phyloP scores from a whole-genome alignment of 177 flowering plant species.

The Telopea speciosissima region DNA sequence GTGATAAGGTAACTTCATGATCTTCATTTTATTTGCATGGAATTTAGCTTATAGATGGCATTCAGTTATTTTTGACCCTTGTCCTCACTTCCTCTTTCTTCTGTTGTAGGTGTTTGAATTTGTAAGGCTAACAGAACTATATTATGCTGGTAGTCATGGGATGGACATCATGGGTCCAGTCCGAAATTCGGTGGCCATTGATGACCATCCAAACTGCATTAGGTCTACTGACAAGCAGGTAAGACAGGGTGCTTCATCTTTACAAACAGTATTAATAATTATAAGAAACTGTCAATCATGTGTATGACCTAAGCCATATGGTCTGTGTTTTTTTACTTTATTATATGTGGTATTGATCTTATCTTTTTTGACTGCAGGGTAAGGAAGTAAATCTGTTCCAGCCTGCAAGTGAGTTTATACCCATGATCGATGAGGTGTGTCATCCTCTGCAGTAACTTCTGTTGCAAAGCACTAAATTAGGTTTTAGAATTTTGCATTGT shows the following conservation, averaged over 20 bases:
- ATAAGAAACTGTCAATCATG: not conserved
- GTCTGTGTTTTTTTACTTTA: not conserved
- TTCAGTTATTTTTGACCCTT: not conserved
- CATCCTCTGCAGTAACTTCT: not conserved
- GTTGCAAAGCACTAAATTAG: not conserved
- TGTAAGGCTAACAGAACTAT: constrained; percentile 63
- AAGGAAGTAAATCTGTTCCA: constrained; percentile 80
- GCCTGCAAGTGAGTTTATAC: constrained; percentile 90
- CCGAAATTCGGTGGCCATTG: constrained; percentile 18
- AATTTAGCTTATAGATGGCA: not conserved
- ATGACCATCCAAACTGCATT: constrained; percentile 37
- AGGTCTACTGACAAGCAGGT: constrained; percentile 54
- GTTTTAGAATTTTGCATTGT: not conserved
- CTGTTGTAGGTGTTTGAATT: constrained; percentile 46
- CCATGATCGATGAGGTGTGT: constrained; percentile 82
- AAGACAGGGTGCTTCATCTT: not conserved
- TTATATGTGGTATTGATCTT: not conserved
- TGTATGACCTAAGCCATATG: not conserved
- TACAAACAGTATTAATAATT: too few relatives aligned
- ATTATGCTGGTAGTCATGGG: constrained; percentile 88
- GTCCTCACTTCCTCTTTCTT: not conserved
- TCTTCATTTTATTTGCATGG: not conserved
- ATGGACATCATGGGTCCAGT: constrained; percentile 74
- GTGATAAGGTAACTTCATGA: constrained; percentile 57
- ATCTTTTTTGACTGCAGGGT: constrained; percentile 32